Evolutionary conservation across 768 basidiomycete species (phyloP), one percentile per base, ranked within the genome.

Genomic region (Mycena floridula): DNA sequence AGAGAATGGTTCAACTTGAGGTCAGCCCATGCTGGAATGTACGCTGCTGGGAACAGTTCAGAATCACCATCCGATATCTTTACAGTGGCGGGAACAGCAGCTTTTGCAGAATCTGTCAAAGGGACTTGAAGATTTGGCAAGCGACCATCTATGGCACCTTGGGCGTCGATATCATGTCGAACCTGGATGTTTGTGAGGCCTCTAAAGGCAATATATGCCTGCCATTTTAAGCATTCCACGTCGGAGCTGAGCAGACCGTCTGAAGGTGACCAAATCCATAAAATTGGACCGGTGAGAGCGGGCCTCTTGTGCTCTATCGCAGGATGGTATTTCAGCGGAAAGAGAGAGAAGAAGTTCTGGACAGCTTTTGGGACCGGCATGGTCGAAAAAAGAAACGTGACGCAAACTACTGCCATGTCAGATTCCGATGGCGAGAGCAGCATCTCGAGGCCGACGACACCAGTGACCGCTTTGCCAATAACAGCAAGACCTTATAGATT

Each of bases 171-270:
- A 60, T 90, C 84, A 65, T 77, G 85, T 36, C 85, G 77, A 12
- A 89, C 59, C 18, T 61, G 63, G 44, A 87, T 62, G 53, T 60
- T 50, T 16, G 54, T 57, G 47, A 85, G 56, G 7, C 77, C 79
- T 46, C 85, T 39, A 15, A 49, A 39, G 9, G 48, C 48, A 78
- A 64, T 5, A 53, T 85, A 89, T 0, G 89, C 86, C 61, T 92
- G 89, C 89, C 89, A 91, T 64, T 89, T 90, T 57, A 92, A 76
- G 59, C 89, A 91, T 53, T 90, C 87, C 53, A 90, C 81, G 63
- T 91, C 89, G 43, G 71, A 60, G 62, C 85, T 88, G 49, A 91
- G 74, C n/a, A 65, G 52, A 50, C 48, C 13, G 52, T 48, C 40
- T 18, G 58, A 52, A 2, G 80, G 82, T 18, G 78, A 74, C 13